Evolutionary conservation across 805 yeast species (phyloP), one percentile per base, ranked within the genome.

Genomic region (Scheffersomyces coipomensis): DNA sequence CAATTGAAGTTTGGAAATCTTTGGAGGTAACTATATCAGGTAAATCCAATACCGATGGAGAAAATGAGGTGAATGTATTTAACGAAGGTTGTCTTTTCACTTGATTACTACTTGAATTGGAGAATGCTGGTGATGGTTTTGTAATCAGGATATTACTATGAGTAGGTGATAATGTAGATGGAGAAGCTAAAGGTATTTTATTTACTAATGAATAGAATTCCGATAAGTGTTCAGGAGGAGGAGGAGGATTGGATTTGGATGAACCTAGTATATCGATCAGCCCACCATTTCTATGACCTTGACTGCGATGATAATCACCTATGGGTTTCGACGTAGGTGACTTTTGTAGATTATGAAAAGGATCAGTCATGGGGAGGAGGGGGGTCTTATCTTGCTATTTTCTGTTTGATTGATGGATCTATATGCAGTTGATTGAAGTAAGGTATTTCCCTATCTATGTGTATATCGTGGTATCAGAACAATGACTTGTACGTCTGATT

Each of bases 21-120:
- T 71, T 69, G 29, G 78, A 68, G 1, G 88, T 79, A 9, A 83
- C 68, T 13, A 83, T 59, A 13, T 76, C 75, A n/a, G 80, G 79
- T 45, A 82, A 61, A 46, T 82, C 88, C 41, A 78, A 56, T 4
- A 77, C 74, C 2, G 84, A 71, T 21, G 81, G 77, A 7, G 75
- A 59, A 32, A 68, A 63, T 4, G 82, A 76, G 6, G 75, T 63
- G 42, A 71, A 66, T 23, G 66, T 62, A 60, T 68, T 47, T 49
- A 68, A 43, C 1, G 75, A 67, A 10, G 71, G 58, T 34, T 60
- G 54, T 29, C 64, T 19, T 10, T 35, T 21, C 10, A 26, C 19
- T 3, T 18, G 37, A 31, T 21, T 21, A 17, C 42, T 51, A 29
- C 43, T 45, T 2, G 42, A 24, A 15, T 35, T 42, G 10, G 52